Conservation (phyloP, 352 stramenopile species). For the Phytopythium cucurbitacearum region DNA sequence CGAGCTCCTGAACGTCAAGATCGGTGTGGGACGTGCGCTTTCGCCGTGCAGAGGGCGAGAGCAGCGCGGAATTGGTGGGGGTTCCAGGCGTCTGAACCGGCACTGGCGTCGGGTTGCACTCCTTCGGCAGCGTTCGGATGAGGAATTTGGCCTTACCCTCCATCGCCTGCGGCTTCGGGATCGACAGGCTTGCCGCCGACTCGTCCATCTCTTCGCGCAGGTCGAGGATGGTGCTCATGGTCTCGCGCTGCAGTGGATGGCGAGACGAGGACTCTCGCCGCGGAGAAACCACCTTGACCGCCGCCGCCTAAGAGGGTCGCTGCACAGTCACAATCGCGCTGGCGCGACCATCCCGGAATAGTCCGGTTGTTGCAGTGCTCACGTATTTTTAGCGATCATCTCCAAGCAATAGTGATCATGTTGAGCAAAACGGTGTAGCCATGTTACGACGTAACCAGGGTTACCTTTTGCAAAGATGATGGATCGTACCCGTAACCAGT, state of each 20-base stretch:
- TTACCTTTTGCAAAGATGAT: background rate
- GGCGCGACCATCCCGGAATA: too few species aligned
- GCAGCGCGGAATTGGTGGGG: constrained; percentile 1
- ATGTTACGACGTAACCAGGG: background rate
- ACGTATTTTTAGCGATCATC: too few species aligned
- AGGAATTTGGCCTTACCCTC: constrained; percentile 52
- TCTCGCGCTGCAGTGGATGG: background rate
- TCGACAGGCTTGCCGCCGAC: background rate
- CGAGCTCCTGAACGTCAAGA: constrained; percentile 19
- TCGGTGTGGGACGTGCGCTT: constrained; percentile 3
- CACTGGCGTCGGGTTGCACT: constrained; percentile 69
- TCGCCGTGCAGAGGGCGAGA: constrained; percentile 18
- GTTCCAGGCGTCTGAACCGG: background rate
- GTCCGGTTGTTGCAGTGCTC: too few species aligned
- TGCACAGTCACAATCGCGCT: too few species aligned
- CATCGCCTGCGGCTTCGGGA: background rate
- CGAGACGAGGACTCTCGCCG: background rate
- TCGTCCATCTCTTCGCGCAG: constrained; percentile 51
- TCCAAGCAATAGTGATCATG: too few species aligned
- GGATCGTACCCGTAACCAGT: too few species aligned
- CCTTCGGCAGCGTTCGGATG: constrained; percentile 63
- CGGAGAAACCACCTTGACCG: background rate
- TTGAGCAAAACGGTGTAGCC: too few species aligned
- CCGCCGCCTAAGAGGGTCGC: too few species aligned
- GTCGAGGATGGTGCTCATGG: constrained; percentile 40